Conservation (phyloP, 208 protist genomes). For the Trypanosoma vivax region DNA sequence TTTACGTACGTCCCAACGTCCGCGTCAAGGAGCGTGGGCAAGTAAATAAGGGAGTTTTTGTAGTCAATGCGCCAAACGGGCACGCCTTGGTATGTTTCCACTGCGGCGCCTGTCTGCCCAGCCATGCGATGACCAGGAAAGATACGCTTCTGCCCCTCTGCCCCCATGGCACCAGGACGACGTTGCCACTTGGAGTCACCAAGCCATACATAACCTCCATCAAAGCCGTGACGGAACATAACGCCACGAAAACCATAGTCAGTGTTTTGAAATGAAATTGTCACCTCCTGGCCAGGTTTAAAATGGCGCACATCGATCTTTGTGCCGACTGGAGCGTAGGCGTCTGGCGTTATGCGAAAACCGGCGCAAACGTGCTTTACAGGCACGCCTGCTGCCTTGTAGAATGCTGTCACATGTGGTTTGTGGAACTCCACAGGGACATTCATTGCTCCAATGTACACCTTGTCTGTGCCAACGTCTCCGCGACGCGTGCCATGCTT, state of each 20-base stretch:
- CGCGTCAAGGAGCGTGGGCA: constrained; percentile 80
- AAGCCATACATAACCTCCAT: constrained; percentile 89
- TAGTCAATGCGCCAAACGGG: constrained; percentile 92
- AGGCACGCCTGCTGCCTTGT: constrained; percentile 84
- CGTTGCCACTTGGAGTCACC: constrained; percentile 91
- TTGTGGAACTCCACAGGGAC: constrained; percentile 89
- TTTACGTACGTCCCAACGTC: constrained; percentile 88
- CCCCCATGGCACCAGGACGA: constrained; percentile 83
- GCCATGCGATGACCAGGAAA: constrained; percentile 89
- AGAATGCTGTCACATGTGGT: constrained; percentile 83
- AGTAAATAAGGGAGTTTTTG: constrained; percentile 90
- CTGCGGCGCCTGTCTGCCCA: constrained; percentile 84
- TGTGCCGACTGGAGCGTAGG: constrained; percentile 88
- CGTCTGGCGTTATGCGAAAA: constrained; percentile 86
- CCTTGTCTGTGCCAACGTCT: constrained; percentile 76
- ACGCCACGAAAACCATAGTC: constrained; percentile 91
- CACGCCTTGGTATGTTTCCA: constrained; percentile 82
- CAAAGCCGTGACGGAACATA: constrained; percentile 91
- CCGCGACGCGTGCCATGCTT: constrained; percentile 73
- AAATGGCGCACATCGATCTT: constrained; percentile 92
- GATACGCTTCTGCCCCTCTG: constrained; percentile 87
- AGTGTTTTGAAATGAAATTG: constrained; percentile 87
- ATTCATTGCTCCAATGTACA: constrained; percentile 89
- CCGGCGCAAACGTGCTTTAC: constrained; percentile 86
- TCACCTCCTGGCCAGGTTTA: constrained; percentile 90